Conservation (phyloP, 805 yeast genomes). For the Teunomyces barrocoloradensis region DNA sequence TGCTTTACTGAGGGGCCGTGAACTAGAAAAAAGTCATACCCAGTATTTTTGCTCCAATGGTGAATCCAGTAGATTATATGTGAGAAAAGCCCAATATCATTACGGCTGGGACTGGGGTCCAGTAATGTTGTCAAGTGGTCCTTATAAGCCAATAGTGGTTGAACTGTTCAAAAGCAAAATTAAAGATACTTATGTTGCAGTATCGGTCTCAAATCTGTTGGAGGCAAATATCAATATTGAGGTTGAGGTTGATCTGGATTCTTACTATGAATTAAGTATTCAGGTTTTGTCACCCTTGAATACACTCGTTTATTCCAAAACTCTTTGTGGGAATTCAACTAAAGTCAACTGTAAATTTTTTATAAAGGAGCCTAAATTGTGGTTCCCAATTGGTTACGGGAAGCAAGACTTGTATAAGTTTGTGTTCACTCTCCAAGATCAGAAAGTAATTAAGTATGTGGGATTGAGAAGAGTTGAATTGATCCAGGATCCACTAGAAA, state of each 20-base stretch:
- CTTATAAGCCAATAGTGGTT: slow-evolving; percentile 36
- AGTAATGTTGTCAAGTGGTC: slow-evolving; percentile 43
- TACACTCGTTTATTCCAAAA: not conserved
- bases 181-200: not conserved
- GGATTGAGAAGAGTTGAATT: slow-evolving; percentile 1
- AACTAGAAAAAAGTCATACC: slow-evolving; percentile 29
- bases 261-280: not conserved
- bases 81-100: slow-evolving; percentile 53
- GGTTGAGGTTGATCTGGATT: not conserved
- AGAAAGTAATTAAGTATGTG: not conserved
- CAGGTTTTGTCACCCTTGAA: not conserved
- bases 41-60: slow-evolving; percentile 38
- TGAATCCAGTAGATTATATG: slow-evolving; percentile 41
- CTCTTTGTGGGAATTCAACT: not conserved
- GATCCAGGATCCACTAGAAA: not conserved
- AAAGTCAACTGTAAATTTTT: not conserved
- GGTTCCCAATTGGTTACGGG: not conserved
- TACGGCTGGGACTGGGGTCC: slow-evolving; percentile 64
- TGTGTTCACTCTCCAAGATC: not conserved
- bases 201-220: not conserved
- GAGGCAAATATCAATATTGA: not conserved
- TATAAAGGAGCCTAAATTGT: not conserved
- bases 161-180: not conserved
- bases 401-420: slow-evolving; percentile 8
- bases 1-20: slow-evolving; percentile 33